A percentile compares a stretch with the other conserved stretches of the same genome.
Evolutionary conservation across 805 yeast genomes (phyloP).

Genomic region (Metschnikowia anglica): DNA sequence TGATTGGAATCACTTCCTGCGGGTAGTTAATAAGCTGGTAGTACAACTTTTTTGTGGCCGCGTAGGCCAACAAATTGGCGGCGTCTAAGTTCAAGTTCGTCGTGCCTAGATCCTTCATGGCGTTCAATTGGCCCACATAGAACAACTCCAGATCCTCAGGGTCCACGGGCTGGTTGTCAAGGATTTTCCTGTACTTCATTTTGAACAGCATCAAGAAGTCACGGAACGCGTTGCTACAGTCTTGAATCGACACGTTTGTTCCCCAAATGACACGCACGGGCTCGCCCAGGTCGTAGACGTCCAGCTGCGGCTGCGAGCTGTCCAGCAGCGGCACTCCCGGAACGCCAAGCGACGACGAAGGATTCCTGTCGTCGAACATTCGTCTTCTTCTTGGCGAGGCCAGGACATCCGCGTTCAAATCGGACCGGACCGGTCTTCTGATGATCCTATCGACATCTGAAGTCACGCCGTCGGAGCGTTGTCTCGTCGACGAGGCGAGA

Average conservation of each 20-base stretch:
- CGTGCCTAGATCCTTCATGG: constrained; percentile 75
- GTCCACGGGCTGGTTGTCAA: constrained; percentile 42
- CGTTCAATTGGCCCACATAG: constrained; percentile 70
- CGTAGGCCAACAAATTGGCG: constrained; percentile 70
- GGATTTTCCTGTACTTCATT: constrained; percentile 61
- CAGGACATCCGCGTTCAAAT: constrained; percentile 67
- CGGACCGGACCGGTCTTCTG: constrained; percentile 68
- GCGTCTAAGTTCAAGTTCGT: constrained; percentile 86
- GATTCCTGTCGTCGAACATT: constrained; percentile 46
- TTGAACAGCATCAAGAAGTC: constrained; percentile 84
- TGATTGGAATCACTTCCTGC: constrained; percentile 93
- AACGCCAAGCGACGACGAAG: constrained; percentile 15
- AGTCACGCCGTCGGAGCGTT: constrained; percentile 46
- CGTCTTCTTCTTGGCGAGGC: constrained; percentile 54
- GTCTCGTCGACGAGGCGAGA: constrained; percentile 20
- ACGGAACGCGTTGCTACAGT: constrained; percentile 76
- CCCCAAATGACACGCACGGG: constrained; percentile 97
- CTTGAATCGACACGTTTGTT: constrained; percentile 91
- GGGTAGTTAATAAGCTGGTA: constrained; percentile 89
- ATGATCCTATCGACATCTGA: constrained; percentile 45
- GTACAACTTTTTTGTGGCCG: constrained; percentile 74
- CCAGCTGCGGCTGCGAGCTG: constrained; percentile 27
- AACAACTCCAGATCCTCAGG: constrained; percentile 67
- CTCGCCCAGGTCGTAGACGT: constrained; percentile 44
- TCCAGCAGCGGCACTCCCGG: constrained; percentile 25